Percentiles rank a stretch among this genome's conserved stretches.
Evolutionary conservation across 495 filamentous ascomycete genomes (phyloP).

Genomic region (Melanomma pulvis-pyrius): DNA sequence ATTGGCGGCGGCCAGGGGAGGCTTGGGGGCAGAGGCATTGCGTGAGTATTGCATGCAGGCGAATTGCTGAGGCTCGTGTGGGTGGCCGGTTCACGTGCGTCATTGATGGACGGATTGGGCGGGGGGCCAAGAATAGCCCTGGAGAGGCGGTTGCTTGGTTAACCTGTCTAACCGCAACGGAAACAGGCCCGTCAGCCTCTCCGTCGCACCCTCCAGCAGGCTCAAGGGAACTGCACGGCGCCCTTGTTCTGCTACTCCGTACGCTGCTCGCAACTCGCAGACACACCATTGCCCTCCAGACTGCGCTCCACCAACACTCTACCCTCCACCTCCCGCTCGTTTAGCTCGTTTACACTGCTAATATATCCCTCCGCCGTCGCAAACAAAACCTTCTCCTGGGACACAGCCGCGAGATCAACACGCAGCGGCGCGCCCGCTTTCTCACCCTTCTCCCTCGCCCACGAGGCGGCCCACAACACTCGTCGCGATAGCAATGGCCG

Average conservation of each 20-base stretch:
- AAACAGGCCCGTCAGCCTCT: background rate
- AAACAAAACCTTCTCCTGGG: background rate
- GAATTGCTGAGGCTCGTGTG: background rate
- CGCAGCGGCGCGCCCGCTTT: background rate
- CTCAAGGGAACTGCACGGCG: background rate
- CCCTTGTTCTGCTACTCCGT: background rate
- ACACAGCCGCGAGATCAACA: background rate
- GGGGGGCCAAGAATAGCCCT: background rate
- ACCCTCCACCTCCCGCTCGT: background rate
- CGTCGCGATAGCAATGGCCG: constrained; percentile 13
- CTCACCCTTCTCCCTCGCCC: background rate
- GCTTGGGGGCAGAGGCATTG: no score
- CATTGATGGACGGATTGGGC: background rate
- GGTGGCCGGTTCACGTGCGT: background rate
- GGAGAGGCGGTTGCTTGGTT: background rate
- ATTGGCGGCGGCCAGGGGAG: background rate
- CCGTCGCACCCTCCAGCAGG: background rate
- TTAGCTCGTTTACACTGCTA: background rate
- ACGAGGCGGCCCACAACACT: background rate
- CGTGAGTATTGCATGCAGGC: no score
- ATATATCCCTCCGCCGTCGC: background rate
- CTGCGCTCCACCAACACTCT: background rate
- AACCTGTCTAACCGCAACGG: background rate
- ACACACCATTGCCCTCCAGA: no score
- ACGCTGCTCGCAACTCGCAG: background rate